Evolutionary conservation across 2,329 filamentous ascomycete genomes (phyloP).

Genomic region (Cytospora piceae): DNA sequence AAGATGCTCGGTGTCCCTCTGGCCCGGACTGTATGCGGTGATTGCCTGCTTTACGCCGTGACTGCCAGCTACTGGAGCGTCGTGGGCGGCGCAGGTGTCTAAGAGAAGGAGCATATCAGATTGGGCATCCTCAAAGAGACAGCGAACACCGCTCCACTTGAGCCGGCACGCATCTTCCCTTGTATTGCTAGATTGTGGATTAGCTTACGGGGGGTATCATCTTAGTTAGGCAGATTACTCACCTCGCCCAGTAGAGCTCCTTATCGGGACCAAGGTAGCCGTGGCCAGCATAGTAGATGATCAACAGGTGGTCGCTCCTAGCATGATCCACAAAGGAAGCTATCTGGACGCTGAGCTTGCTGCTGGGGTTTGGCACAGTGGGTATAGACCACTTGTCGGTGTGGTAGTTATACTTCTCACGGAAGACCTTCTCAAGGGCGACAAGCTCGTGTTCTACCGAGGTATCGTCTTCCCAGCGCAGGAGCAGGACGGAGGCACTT

Average conservation of each 20-base stretch:
- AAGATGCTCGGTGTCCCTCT: constrained; percentile 47
- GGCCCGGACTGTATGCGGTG: constrained; percentile 61
- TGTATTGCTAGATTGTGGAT: constrained; percentile 51
- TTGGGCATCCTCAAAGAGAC: constrained; percentile 63
- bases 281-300: constrained; percentile 68
- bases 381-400: constrained; percentile 66
- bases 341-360: constrained; percentile 65
- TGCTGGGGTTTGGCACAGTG: constrained; percentile 59
- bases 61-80: constrained; percentile 53
- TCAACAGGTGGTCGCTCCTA: constrained; percentile 61
- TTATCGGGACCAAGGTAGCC: constrained; percentile 62
- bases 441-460: constrained; percentile 57
- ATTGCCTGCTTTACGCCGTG: constrained; percentile 66
- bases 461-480: constrained; percentile 66
- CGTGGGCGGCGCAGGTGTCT: constrained; percentile 62
- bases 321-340: constrained; percentile 63
- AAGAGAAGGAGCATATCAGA: constrained; percentile 66
- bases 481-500: constrained; percentile 61
- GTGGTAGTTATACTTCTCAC: constrained; percentile 62
- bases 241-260: constrained; percentile 70
- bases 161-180: constrained; percentile 63
- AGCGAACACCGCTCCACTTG: constrained; percentile 66
- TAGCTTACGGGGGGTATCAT: constrained; percentile 29
- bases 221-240: constrained; percentile 40
- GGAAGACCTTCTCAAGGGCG: constrained; percentile 60